phyloP scores from a whole-genome alignment of 371 early-diverging fungal species.

The Batkoa obscura region DNA sequence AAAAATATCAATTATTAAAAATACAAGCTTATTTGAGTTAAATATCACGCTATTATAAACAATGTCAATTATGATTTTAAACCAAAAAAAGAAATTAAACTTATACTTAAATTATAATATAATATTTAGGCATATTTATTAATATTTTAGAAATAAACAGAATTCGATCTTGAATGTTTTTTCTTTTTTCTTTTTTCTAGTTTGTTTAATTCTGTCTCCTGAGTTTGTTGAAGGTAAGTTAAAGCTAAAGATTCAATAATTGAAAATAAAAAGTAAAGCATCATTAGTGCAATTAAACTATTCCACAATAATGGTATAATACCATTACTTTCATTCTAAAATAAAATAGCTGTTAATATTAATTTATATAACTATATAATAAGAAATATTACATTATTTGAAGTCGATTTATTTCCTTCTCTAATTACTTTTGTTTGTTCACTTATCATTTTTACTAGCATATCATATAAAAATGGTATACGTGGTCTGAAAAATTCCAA shows the following conservation, averaged over 20 bases:
- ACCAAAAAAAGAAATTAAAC: no score
- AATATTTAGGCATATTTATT: no score
- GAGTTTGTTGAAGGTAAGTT: background rate
- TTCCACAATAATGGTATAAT: constrained; percentile 50
- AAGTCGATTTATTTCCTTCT: constrained; percentile 4
- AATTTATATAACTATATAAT: no score
- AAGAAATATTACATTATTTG: no score
- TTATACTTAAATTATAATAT: no score
- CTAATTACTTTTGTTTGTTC: constrained; percentile 21
- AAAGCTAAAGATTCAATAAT: constrained; percentile 60
- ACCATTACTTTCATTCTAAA: constrained; percentile 10
- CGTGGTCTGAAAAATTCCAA: constrained; percentile 21
- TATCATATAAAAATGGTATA: constrained; percentile 26
- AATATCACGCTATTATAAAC: no score
- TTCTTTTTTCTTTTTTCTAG: background rate
- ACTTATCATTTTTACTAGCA: constrained; percentile 20
- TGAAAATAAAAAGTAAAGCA: constrained; percentile 58
- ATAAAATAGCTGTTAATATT: no score
- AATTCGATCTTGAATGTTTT: background rate
- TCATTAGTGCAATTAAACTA: constrained; percentile 49
- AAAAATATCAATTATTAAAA: no score
- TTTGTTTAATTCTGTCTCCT: background rate
- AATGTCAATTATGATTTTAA: no score
- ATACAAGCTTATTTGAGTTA: no score
- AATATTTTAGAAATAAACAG: background rate